Conservation (phyloP, 2,329 filamentous ascomycete species). For the Trichophyton equinum region DNA sequence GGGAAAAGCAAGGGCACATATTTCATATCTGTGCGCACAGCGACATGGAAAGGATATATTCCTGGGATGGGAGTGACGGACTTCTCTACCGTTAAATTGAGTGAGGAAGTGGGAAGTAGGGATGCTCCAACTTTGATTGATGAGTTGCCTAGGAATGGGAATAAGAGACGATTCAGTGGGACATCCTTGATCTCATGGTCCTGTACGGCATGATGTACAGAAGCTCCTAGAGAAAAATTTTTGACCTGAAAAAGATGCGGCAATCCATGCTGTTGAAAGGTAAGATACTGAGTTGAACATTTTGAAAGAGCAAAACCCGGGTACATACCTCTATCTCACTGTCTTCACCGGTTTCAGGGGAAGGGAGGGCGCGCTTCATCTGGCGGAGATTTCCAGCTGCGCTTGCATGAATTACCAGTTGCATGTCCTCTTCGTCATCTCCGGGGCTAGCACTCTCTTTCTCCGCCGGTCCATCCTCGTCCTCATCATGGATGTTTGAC, state of each 20-base stretch:
- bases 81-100: constrained; percentile 23
- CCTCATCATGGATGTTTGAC: constrained; percentile 12
- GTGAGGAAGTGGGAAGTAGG: constrained; percentile 22
- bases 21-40: constrained; percentile 20
- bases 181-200: constrained; percentile 19
- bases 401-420: constrained; percentile 24
- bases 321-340: constrained; percentile 20
- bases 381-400: constrained; percentile 22
- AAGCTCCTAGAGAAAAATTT: constrained; percentile 24
- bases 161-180: constrained; percentile 5
- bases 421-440: constrained; percentile 13
- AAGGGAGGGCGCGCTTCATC: constrained; percentile 15
- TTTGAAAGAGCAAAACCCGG: neutral
- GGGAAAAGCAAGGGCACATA: constrained; percentile 19
- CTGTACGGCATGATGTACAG: constrained; percentile 21
- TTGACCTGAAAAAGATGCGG: constrained; percentile 20
- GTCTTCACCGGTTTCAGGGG: constrained; percentile 20
- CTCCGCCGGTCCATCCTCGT: constrained; percentile 7
- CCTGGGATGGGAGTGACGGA: constrained; percentile 21
- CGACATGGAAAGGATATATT: constrained; percentile 24
- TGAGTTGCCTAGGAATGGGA: constrained; percentile 24
- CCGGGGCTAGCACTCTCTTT: constrained; percentile 7
- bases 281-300: constrained; percentile 7
- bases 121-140: constrained; percentile 18
- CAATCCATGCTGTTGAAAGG: constrained; percentile 19